Evolutionary conservation across 805 yeast genomes (phyloP), one percentile per base, ranked within the genome.

Genomic region (Candida ponderosae): DNA sequence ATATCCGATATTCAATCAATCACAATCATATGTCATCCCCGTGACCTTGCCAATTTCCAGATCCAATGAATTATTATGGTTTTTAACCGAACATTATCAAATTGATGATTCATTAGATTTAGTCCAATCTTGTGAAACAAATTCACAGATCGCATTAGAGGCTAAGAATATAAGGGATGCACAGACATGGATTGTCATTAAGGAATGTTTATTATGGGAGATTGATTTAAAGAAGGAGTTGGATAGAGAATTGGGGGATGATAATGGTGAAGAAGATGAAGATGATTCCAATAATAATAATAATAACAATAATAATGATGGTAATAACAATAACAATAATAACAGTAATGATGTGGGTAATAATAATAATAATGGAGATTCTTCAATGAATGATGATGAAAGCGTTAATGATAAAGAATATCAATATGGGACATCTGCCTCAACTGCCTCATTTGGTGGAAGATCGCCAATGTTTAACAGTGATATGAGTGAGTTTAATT

Each of bases 121-220:
- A 48, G 60, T 65, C 20, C 59, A 78, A 14, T 51, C 65, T 13
- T 77, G 78, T 32, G 77, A 68, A 18, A 59, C 66, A 46, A 82
- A 82, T 50, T 72, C 85, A 0, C 58, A 65, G 15, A 61, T 75
- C 8, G 83, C 83, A 0, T 69, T 69, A 1, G 62, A 66, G 33
- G 81, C 68, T 1, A 65, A 66, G 15, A 56, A 65, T 35, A 63
- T 60, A 37, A 57, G 84, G 40, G 82, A 77, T 38, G 65, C 79
- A 37, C 84, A 77, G 48, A 68, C 76, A 1, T 81, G 88, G 88
- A 57, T 68, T 41, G 66, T 78, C 4, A 56, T 80, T 5, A 71
- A 72, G 13, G 72, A 70, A 26, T 60, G 76, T 21, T 55, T 79
- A 4, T 52, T 57, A 2, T 59, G 68, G 57, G 60, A 54, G 31